A percentile compares a stretch with the other conserved stretches of the same genome.
phyloP scores from a whole-genome alignment of 140 eudicot genomes.

The Senecio squalidus region DNA sequence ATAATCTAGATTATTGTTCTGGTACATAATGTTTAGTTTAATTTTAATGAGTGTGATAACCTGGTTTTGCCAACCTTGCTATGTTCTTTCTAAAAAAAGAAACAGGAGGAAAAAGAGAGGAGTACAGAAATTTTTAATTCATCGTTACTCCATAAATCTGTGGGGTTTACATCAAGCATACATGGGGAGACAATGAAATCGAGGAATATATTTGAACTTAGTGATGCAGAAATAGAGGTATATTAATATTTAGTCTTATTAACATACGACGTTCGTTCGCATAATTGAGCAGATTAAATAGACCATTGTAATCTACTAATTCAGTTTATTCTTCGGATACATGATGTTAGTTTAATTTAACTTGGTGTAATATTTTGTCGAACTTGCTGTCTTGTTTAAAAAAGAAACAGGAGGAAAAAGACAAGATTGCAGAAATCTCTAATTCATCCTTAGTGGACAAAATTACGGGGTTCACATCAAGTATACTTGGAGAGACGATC shows the following conservation, averaged over 20 bases:
- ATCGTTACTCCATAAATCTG: background rate
- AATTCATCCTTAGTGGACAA: background rate
- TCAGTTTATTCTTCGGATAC: background rate
- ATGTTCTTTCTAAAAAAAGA: background rate
- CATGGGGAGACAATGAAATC: background rate
- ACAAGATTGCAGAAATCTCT: conserved; percentile 4
- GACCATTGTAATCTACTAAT: too few species aligned
- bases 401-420: background rate
- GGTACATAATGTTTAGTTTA: background rate
- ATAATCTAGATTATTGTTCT: background rate
- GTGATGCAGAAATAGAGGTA: conserved; percentile 2
- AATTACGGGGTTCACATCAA: conserved; percentile 2
- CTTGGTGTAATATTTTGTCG: background rate
- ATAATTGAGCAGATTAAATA: too few species aligned
- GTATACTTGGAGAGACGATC: background rate
- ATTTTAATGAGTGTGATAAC: background rate
- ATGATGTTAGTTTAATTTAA: background rate
- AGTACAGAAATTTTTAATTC: background rate
- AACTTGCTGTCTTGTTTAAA: background rate
- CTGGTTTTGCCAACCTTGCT: background rate
- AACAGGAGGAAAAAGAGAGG: background rate
- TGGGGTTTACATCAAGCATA: conserved; percentile 1
- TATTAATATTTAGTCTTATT: too few species aligned
- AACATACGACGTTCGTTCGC: too few species aligned
- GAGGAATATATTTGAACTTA: background rate